A percentile compares a stretch with the other conserved stretches of the same genome.
Conservation (phyloP, 345 rosid species). For the Psidium friedrichsthalianum region DNA sequence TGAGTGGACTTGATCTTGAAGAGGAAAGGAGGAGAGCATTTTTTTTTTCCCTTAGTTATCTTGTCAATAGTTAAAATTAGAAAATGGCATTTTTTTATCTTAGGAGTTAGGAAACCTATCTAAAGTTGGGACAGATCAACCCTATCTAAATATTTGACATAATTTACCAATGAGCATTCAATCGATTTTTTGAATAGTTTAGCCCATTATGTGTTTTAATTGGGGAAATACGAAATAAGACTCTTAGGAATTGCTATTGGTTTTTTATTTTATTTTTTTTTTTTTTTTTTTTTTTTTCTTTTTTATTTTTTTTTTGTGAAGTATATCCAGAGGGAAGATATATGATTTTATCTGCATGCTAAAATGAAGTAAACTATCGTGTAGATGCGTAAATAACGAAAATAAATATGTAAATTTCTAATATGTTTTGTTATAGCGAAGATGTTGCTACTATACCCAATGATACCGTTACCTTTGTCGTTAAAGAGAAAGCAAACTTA, state of each 20-base stretch:
- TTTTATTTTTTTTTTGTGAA: no score
- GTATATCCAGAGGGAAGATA: neutral
- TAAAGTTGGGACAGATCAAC: no score
- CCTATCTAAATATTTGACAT: neutral
- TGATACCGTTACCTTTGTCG: neutral
- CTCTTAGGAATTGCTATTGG: neutral
- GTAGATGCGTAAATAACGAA: neutral
- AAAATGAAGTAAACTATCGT: neutral
- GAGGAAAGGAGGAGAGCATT: no score
- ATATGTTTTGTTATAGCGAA: neutral
- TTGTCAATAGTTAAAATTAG: neutral
- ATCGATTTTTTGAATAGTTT: neutral
- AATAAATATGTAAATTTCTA: neutral
- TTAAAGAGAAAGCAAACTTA: neutral
- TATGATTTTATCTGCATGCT: neutral
- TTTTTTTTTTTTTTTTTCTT: no score
- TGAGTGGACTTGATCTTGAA: no score
- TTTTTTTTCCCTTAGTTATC: no score
- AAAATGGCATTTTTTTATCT: neutral
- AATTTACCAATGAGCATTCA: neutral
- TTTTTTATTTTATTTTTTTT: no score
- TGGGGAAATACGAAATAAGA: neutral
- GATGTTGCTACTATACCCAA: neutral
- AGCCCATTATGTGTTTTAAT: neutral
- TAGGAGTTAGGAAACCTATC: no score